A percentile compares a stretch with the other conserved stretches of the same genome.
Evolutionary conservation across 2,329 filamentous ascomycete genomes (phyloP).

Genomic region (Leptographium procerum): DNA sequence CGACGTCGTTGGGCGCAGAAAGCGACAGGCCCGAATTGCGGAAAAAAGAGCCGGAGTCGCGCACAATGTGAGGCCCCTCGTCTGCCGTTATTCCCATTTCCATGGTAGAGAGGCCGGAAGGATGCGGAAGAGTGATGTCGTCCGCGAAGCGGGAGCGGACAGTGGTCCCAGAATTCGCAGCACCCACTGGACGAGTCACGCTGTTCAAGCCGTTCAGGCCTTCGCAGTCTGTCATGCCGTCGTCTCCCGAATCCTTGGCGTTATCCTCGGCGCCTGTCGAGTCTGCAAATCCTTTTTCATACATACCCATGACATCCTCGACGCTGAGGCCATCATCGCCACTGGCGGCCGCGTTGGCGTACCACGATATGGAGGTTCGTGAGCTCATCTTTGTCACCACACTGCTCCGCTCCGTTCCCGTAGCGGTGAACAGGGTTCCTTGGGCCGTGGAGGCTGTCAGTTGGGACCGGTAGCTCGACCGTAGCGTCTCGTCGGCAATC

Average conservation of each 20-base stretch:
- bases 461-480: conserved; percentile 46
- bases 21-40: conserved; percentile 21
- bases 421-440: conserved; percentile 34
- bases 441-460: conserved; percentile 41
- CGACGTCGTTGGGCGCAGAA: conserved; percentile 22
- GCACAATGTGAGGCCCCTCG: conserved; percentile 14
- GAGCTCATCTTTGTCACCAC: conserved; percentile 71
- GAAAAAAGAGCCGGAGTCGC: conserved; percentile 29
- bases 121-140: background rate
- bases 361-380: conserved; percentile 44
- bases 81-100: conserved; percentile 10
- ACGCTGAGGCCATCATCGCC: conserved; percentile 48
- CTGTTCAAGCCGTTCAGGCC: background rate
- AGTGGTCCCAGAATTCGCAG: background rate
- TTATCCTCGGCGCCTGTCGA: conserved; percentile 34
- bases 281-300: conserved; percentile 51
- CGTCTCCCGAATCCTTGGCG: conserved; percentile 20
- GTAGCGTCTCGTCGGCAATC: conserved; percentile 38
- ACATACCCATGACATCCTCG: conserved; percentile 61
- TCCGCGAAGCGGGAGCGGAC: background rate
- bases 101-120: conserved; percentile 2
- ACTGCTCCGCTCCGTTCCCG: conserved; percentile 73
- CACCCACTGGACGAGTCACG: background rate
- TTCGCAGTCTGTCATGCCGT: conserved; percentile 16
- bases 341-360: conserved; percentile 23